Conservation (phyloP, 331 rosid genomes). For the Pyracantha coccinea region DNA sequence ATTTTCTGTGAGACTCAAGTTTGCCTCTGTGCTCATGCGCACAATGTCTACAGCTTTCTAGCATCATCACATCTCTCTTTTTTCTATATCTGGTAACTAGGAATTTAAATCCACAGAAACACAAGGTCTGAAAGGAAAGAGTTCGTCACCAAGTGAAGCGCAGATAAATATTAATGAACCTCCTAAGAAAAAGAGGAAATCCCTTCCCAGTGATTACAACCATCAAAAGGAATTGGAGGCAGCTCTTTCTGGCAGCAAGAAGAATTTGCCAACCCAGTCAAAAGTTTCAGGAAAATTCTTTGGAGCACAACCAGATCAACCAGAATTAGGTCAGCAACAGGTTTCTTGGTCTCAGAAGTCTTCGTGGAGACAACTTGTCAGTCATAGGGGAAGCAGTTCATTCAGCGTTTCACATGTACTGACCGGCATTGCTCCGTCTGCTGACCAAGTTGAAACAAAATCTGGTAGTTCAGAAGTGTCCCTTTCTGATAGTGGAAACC, state of each 20-base stretch:
- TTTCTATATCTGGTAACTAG: conserved; percentile 25
- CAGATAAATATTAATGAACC: conserved; percentile 20
- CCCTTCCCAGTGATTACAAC: conserved; percentile 14
- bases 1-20: background rate
- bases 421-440: conserved; percentile 24
- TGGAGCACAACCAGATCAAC: conserved; percentile 21
- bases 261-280: conserved; percentile 11
- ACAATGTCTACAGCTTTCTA: background rate
- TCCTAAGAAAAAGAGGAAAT: conserved; percentile 42
- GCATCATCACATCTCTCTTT: background rate
- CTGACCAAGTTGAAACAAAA: conserved; percentile 15
- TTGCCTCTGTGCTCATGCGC: background rate
- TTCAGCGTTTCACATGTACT: conserved; percentile 45
- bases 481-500: conserved; percentile 9
- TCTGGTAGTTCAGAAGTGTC: conserved; percentile 9
- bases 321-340: conserved; percentile 20
- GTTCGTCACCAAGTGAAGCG: conserved; percentile 15
- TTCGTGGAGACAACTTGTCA: conserved; percentile 72
- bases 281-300: conserved; percentile 17
- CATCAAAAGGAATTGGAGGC: conserved; percentile 20
- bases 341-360: conserved; percentile 70
- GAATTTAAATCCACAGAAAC: conserved; percentile 23
- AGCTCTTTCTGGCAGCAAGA: conserved; percentile 20
- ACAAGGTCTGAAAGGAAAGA: conserved; percentile 9
- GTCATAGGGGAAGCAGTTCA: conserved; percentile 29